Evolutionary conservation across 768 basidiomycete genomes (phyloP), one percentile per base, ranked within the genome.

Genomic region (Russula emetica): DNA sequence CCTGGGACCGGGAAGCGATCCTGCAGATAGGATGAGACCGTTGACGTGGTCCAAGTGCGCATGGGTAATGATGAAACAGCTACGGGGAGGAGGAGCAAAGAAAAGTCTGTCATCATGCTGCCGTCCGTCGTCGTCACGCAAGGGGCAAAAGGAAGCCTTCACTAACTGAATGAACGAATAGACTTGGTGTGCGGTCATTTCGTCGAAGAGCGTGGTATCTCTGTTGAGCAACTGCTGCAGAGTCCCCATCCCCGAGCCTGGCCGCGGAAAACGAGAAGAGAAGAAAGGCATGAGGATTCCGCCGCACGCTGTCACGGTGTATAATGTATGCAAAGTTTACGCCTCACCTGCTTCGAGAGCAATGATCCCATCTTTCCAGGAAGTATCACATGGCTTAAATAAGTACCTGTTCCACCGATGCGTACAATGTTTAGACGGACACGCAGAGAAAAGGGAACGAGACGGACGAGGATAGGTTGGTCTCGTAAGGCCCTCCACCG

Each of bases 31-130:
- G 60, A 96, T 83, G 32, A 97, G 80, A 45, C 92, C 86, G 64
- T 82, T 84, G 69, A 92, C 82, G 73, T 98, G 95, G 75, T 98
- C 95, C 30, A 98, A 76, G 74, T 98, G 95, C 0, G 90, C 87
- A 71, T 96, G 94, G 6, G 90, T 89, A 69, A 97, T 78, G 64
- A 95, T 79, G 71, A 90, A 96, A 67, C 85, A 90, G 66, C 92
- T 94, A 8, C 7, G 40, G 14, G 18, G 14, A 5, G 13, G 30
- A 13, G 32, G n/a, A 24, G 32, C 13, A 14, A 40, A n/a, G 10
- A 34, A 52, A 22, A 44, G 9, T 52, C 44, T 20, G 38, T 49
- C 28, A n/a, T 20, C 22, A 14, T 5, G 45, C 28, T n/a, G n/a
- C 32, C 28, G 2, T 18, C 38, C 38, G 16, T 28, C 8, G 52